Evolutionary conservation across 495 filamentous ascomycete species (phyloP), one percentile per base, ranked within the genome.

Genomic region (Trichoderma erinaceum): DNA sequence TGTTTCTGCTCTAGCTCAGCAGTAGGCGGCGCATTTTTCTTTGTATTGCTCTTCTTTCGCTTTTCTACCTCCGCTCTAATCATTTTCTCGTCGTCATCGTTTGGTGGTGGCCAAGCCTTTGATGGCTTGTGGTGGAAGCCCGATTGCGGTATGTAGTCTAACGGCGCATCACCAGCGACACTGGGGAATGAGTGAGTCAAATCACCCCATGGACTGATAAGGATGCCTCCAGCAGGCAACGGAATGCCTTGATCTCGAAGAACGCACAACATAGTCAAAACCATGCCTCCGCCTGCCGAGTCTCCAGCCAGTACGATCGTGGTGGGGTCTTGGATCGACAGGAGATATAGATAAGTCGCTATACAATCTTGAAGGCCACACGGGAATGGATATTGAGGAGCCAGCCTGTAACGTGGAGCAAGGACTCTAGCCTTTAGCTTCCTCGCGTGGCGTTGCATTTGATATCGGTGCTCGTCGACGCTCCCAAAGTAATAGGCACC

Each of bases 141-240:
- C 69, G 89, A 87, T 0, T 88, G 76, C 18, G 94, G 94, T 29
- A 98, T 92, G 71, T 97, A 98, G 73, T 98, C 94, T 18, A 87
- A 76, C 0, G 86, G 86, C 69, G 85, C 88, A 52, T 92, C 88
- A 18, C 80, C 83, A 16, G 87, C 86, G 46, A 97, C 86, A 70
- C 93, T 97, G 0, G 94, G 94, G 71, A 97, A 97, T 0, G 92
- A 96, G 75, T 97, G 94, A 12, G 91, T 96, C 41, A 97, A 77
- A 75, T 98, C 94, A 2, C 90, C 92, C 94, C 94, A 98, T 0
- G 94, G 94, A 35, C 90, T 93, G 58, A 98, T 90, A 68, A 98
- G 78, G 50, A 98, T 89, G 18, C 90, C 94, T 4, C 94, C 94
- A 11, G 94, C 94, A 0, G 94, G 94, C 48, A 97, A 71, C 15